A percentile compares a stretch with the other conserved stretches of the same genome.
Evolutionary conservation across 2,329 filamentous ascomycete genomes (phyloP).

Genomic region (Penicillium sp.): DNA sequence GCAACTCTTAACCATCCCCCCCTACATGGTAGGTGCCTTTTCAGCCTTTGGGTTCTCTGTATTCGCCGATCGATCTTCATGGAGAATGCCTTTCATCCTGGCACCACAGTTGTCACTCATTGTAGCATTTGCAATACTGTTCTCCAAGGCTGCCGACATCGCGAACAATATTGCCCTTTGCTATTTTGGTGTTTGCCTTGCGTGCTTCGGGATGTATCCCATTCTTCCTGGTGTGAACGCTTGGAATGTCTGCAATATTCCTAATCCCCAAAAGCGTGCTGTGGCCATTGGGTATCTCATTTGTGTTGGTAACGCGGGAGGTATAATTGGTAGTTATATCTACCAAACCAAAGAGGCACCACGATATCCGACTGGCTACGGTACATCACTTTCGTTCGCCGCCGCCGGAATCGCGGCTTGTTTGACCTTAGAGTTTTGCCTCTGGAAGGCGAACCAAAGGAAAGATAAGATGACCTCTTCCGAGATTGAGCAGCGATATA

Average conservation of each 20-base stretch:
- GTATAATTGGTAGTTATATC: conserved; percentile 43
- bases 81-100: conserved; percentile 48
- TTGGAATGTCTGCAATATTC: conserved; percentile 49
- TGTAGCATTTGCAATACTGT: conserved; percentile 43
- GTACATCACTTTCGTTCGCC: conserved; percentile 36
- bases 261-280: conserved; percentile 45
- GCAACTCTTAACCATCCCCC: conserved; percentile 33
- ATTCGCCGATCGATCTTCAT: conserved; percentile 44
- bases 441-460: conserved; percentile 14
- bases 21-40: conserved; percentile 41
- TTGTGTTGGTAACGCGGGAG: conserved; percentile 46
- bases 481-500: conserved; percentile 14
- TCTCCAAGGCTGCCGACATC: conserved; percentile 44
- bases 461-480: neutral
- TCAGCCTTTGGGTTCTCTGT: conserved; percentile 37
- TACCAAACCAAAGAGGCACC: conserved; percentile 38
- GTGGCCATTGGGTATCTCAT: conserved; percentile 50
- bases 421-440: conserved; percentile 11
- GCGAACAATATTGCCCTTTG: conserved; percentile 46
- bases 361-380: conserved; percentile 41
- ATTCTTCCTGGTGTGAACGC: conserved; percentile 48
- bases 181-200: conserved; percentile 52
- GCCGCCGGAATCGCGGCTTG: conserved; percentile 27
- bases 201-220: conserved; percentile 50
- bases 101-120: conserved; percentile 41